These are phyloP conservation scores for Penicillium alfredii DNA, from an alignment of 495 filamentous ascomycete species.

Conservation along the genomic window DNA sequence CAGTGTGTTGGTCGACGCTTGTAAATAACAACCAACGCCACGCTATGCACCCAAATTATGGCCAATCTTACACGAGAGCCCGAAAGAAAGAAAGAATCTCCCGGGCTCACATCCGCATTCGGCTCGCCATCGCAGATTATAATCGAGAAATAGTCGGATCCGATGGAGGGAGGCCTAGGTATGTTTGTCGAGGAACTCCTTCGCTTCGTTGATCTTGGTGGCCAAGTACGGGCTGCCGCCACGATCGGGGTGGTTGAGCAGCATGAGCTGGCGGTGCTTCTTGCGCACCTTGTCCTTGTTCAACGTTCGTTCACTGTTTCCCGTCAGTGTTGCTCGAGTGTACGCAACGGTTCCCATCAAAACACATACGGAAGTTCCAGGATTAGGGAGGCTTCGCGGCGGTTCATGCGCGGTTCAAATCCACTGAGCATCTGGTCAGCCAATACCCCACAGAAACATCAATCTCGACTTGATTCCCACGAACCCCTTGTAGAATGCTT, in stretches of 20 bases:
- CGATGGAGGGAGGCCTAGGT: conserved; percentile 9
- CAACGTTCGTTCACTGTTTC: conserved; percentile 67
- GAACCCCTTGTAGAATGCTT: conserved; percentile 86
- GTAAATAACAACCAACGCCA: conserved; percentile 39
- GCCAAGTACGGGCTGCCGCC: conserved; percentile 95
- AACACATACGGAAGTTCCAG: conserved; percentile 74
- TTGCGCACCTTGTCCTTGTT: conserved; percentile 92
- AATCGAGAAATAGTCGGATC: not conserved
- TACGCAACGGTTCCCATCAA: not conserved
- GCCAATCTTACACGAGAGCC: conserved; percentile 18
- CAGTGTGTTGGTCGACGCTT: too few relatives aligned
- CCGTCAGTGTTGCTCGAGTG: conserved; percentile 12
- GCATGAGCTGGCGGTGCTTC: conserved; percentile 93
- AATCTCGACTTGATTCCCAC: conserved; percentile 5
- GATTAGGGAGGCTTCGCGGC: conserved; percentile 84
- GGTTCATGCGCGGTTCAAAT: conserved; percentile 90
- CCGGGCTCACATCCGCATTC: not conserved
- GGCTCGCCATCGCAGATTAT: not conserved
- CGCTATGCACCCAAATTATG: conserved; percentile 40
- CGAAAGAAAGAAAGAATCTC: too few relatives aligned
- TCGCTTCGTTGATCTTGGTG: conserved; percentile 96
- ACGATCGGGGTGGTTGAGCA: conserved; percentile 95
- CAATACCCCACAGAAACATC: not conserved
- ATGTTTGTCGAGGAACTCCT: conserved; percentile 87
- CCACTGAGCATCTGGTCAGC: conserved; percentile 42